phyloP scores from a whole-genome alignment of 1,139 yeast genomes.

The Scheffersomyces insectosa region DNA sequence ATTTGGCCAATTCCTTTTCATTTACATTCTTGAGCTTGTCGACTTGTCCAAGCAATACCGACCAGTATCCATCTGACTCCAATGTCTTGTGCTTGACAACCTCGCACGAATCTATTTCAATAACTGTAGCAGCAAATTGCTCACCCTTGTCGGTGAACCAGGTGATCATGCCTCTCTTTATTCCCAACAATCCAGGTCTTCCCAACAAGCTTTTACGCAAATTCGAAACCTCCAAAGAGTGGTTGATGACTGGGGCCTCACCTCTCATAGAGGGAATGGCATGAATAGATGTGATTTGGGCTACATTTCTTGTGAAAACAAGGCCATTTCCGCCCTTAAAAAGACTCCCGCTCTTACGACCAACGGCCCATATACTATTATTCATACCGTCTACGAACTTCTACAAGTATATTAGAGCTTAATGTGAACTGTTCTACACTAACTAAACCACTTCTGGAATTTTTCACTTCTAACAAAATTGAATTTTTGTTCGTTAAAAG shows the following conservation, averaged over 20 bases:
- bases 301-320: conserved; percentile 35
- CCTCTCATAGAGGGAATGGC: conserved; percentile 52
- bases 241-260: conserved; percentile 46
- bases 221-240: conserved; percentile 58
- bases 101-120: conserved; percentile 87
- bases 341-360: conserved; percentile 4
- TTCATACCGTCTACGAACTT: background rate
- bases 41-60: conserved; percentile 89
- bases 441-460: no score
- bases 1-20: conserved; percentile 73
- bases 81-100: conserved; percentile 72
- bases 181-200: conserved; percentile 83
- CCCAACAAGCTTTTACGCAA: conserved; percentile 65
- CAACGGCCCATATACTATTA: conserved; percentile 6
- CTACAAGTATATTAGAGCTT: no score
- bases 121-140: conserved; percentile 75
- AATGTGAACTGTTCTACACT: no score
- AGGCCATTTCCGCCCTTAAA: conserved; percentile 2
- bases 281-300: conserved; percentile 54
- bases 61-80: conserved; percentile 73
- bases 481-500: no score
- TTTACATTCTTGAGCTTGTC: conserved; percentile 65
- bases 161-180: conserved; percentile 88
- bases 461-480: no score
- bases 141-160: conserved; percentile 73